These are phyloP conservation scores for Neurospora sp. DNA, from an alignment of 495 filamentous ascomycete genomes.

Conservation along the genomic window DNA sequence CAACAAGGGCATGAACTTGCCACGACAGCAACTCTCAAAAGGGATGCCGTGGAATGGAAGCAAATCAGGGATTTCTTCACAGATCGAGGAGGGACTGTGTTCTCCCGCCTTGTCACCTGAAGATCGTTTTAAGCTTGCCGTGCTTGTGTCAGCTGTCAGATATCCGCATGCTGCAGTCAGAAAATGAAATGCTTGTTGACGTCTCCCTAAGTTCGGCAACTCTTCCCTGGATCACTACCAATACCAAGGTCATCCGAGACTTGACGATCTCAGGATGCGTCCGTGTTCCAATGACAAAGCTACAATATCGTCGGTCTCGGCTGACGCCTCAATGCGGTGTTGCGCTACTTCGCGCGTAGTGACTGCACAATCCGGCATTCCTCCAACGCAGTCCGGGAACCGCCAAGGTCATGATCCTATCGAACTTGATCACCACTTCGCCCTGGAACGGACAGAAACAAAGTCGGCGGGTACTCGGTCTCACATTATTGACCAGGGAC, in stretches of 20 bases:
- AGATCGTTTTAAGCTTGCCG: neutral
- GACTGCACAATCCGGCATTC: slow-evolving; percentile 26
- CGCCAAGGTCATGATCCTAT: slow-evolving; percentile 6
- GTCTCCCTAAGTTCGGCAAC: neutral
- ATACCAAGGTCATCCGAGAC: neutral
- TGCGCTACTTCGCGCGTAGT: neutral
- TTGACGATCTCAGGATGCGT: neutral
- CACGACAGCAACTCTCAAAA: neutral
- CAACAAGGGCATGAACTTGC: neutral
- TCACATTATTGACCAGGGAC: slow-evolving; percentile 13
- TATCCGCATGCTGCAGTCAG: neutral
- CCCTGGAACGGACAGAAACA: neutral
- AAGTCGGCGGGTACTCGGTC: too few species aligned
- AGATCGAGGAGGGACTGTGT: too few species aligned
- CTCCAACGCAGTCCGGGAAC: slow-evolving; percentile 38
- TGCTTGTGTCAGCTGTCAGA: neutral
- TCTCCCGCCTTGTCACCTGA: neutral
- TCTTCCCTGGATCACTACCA: neutral
- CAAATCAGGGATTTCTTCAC: neutral
- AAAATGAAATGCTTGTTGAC: neutral
- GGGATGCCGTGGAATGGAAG: neutral
- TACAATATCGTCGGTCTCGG: neutral
- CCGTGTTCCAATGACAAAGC: neutral
- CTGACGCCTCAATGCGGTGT: neutral
- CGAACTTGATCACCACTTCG: neutral